Percentiles rank a stretch among this genome's conserved stretches.
Evolutionary conservation across 2,329 filamentous ascomycete genomes (phyloP).

Genomic region (Apiospora sp.): DNA sequence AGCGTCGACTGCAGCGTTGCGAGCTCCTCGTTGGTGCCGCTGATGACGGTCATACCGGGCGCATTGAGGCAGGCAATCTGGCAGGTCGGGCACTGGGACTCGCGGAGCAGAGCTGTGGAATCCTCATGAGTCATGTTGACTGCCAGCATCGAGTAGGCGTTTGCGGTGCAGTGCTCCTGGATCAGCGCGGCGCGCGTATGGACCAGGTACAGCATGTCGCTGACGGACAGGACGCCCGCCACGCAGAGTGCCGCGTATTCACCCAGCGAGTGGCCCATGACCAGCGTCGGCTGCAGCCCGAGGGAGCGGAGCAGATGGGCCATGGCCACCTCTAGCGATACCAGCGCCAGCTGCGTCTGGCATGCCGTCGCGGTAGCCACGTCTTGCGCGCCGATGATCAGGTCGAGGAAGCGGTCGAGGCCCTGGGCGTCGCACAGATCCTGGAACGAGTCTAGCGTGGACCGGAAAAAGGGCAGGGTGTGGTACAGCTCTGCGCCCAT

Average conservation of each 20-base stretch:
- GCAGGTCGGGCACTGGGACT: slow-evolving; percentile 11
- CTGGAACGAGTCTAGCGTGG: slow-evolving; percentile 31
- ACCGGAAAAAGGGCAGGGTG: slow-evolving; percentile 38
- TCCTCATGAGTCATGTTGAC: not conserved
- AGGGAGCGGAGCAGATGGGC: not conserved
- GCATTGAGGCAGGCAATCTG: slow-evolving; percentile 22
- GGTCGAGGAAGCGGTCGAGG: slow-evolving; percentile 9
- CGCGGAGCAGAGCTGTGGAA: not conserved
- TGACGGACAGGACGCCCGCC: slow-evolving; percentile 5
- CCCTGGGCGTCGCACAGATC: slow-evolving; percentile 16
- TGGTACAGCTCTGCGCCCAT: slow-evolving; percentile 42
- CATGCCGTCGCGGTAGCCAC: not conserved
- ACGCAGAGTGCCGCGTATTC: slow-evolving; percentile 21
- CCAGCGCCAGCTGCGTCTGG: slow-evolving; percentile 15
- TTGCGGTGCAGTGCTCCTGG: not conserved
- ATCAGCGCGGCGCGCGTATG: not conserved
- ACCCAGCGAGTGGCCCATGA: slow-evolving; percentile 15
- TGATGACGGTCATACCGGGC: slow-evolving; percentile 16
- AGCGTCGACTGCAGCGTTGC: not conserved
- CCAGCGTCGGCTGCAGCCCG: slow-evolving; percentile 1
- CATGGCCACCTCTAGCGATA: slow-evolving; percentile 9
- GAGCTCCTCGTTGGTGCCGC: slow-evolving; percentile 14
- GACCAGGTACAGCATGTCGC: slow-evolving; percentile 7
- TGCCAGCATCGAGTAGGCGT: slow-evolving; percentile 5
- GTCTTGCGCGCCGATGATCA: not conserved